These are phyloP conservation scores for Dendryphion nanum DNA, from an alignment of 2,329 filamentous ascomycete genomes.

Conservation along the genomic window DNA sequence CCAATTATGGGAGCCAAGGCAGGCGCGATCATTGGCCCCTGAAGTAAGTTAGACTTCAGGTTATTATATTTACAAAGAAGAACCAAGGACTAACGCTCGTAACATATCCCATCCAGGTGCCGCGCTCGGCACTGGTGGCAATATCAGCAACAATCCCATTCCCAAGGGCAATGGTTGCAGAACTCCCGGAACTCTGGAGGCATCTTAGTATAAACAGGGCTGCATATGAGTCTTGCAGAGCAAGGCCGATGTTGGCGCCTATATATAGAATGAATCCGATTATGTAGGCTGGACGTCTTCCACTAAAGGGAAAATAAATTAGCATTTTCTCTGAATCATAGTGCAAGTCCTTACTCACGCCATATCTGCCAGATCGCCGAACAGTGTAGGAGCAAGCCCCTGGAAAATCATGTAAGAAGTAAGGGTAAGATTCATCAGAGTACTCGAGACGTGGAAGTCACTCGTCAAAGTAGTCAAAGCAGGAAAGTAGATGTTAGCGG, in stretches of 20 bases:
- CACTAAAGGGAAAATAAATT: constrained; percentile 12
- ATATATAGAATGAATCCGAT: constrained; percentile 47
- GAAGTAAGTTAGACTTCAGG: neutral
- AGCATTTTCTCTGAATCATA: neutral
- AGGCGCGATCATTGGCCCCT: constrained; percentile 40
- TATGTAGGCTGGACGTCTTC: constrained; percentile 49
- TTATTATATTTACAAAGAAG: constrained; percentile 2
- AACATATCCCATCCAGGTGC: constrained; percentile 51
- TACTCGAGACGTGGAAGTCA: constrained; percentile 40
- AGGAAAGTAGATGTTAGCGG: constrained; percentile 49
- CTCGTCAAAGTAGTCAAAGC: constrained; percentile 41
- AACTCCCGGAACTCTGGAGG: constrained; percentile 45
- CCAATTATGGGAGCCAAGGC: constrained; percentile 25
- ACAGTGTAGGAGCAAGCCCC: constrained; percentile 44
- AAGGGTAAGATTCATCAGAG: constrained; percentile 43
- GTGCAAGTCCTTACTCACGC: constrained; percentile 3
- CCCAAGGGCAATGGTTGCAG: constrained; percentile 42
- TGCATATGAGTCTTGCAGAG: constrained; percentile 40
- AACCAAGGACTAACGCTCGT: constrained; percentile 47
- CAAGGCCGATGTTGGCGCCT: constrained; percentile 43
- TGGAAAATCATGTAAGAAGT: constrained; percentile 48
- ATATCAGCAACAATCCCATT: constrained; percentile 44
- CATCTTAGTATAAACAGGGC: constrained; percentile 42
- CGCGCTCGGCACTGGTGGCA: constrained; percentile 41
- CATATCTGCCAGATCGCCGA: constrained; percentile 42